A percentile compares a stretch with the other conserved stretches of the same genome.
Evolutionary conservation across 257 asterid species (phyloP).

Genomic region (Fraxinus cuspidata): DNA sequence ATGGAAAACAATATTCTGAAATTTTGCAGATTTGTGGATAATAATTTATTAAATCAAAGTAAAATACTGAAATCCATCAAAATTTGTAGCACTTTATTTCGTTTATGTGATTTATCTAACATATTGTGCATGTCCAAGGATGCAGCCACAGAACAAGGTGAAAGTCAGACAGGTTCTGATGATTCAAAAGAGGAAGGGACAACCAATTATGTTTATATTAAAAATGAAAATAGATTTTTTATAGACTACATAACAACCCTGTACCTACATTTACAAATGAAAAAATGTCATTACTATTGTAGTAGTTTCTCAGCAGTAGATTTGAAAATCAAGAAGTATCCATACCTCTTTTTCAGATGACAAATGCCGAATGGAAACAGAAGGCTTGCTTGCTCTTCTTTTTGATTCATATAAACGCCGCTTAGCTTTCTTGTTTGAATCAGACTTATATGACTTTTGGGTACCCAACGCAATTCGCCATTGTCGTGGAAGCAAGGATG

Average conservation of each 20-base stretch:
- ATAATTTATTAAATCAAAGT: neutral
- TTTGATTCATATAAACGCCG: constrained; percentile 61
- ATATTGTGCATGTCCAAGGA: neutral
- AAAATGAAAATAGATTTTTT: constrained; percentile 1
- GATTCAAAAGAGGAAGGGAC: neutral
- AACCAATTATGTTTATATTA: neutral
- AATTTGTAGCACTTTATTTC: neutral
- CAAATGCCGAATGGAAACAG: constrained; percentile 53
- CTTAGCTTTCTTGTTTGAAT: constrained; percentile 68
- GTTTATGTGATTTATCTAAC: neutral
- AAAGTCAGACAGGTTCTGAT: constrained; percentile 13
- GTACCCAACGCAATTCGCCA: constrained; percentile 97
- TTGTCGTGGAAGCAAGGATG: constrained; percentile 91
- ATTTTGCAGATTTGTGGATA: neutral
- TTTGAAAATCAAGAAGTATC: constrained; percentile 22
- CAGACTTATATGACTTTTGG: constrained; percentile 86
- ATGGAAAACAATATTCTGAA: neutral
- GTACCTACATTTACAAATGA: constrained; percentile 18
- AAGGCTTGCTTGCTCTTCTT: constrained; percentile 61
- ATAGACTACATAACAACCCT: constrained; percentile 10
- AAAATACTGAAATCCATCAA: constrained; percentile 2
- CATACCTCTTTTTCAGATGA: constrained; percentile 77
- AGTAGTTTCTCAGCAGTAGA: constrained; percentile 14
- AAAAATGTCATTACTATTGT: constrained; percentile 22
- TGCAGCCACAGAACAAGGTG: constrained; percentile 8